These are phyloP conservation scores for Hydrangea macrophylla DNA, from an alignment of 148 eudicot species.

Conservation along the genomic window DNA sequence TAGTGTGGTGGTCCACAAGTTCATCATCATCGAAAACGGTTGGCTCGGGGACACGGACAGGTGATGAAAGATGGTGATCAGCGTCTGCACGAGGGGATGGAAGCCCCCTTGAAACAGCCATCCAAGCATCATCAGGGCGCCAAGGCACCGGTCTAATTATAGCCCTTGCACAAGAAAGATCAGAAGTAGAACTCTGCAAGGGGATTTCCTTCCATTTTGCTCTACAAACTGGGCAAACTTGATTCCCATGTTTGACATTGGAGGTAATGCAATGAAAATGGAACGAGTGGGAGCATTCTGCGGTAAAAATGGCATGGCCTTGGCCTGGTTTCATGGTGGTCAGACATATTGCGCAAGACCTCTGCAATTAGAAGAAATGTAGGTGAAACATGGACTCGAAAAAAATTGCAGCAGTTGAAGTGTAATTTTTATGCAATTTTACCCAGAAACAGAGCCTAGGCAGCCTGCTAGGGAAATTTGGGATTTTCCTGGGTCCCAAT, in stretches of 20 bases:
- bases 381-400: not conserved
- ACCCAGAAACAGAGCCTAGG: not conserved
- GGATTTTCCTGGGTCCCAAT: not conserved
- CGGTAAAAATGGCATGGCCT: constrained; percentile 51
- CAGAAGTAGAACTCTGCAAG: constrained; percentile 31
- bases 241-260: constrained; percentile 44
- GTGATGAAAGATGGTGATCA: constrained; percentile 21
- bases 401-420: no score
- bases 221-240: constrained; percentile 47
- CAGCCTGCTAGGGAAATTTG: not conserved
- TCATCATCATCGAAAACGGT: constrained; percentile 43
- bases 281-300: constrained; percentile 55
- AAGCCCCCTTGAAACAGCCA: constrained; percentile 19
- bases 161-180: constrained; percentile 20
- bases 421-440: not conserved
- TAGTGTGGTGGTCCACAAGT: constrained; percentile 18
- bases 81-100: constrained; percentile 24
- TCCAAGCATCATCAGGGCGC: constrained; percentile 30
- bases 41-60: constrained; percentile 37
- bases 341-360: constrained; percentile 41
- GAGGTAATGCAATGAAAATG: constrained; percentile 48
- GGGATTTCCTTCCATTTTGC: constrained; percentile 58
- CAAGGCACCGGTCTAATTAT: constrained; percentile 15
- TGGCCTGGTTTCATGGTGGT: constrained; percentile 35
- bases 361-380: constrained; percentile 25